Conservation (phyloP, 2,329 filamentous ascomycete genomes). For the Aspergillus novofumigatus region DNA sequence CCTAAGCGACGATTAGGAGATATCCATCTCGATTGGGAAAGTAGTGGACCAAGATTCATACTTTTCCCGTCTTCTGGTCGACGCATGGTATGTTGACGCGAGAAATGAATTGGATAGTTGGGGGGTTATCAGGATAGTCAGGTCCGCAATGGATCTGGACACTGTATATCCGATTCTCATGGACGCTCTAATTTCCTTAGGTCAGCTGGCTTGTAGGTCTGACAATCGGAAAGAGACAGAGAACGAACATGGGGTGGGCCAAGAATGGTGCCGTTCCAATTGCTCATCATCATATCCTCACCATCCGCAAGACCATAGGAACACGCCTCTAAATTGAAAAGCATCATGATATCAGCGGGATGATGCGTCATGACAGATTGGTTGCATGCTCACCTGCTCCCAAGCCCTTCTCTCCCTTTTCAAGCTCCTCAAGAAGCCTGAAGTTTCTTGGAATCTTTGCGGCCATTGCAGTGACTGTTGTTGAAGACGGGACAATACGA, state of each 20-base stretch:
- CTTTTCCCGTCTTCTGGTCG: constrained; percentile 70
- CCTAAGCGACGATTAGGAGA: constrained; percentile 42
- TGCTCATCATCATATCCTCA: constrained; percentile 92
- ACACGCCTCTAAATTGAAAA: constrained; percentile 68
- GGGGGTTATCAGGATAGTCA: constrained; percentile 83
- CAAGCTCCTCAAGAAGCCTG: constrained; percentile 90
- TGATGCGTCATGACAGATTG: constrained; percentile 6
- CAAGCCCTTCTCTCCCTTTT: constrained; percentile 97
- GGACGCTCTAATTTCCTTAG: constrained; percentile 64
- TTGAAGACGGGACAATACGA: background rate
- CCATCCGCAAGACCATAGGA: constrained; percentile 93
- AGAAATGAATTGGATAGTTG: constrained; percentile 86
- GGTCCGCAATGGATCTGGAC: constrained; percentile 93
- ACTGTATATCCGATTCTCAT: constrained; percentile 99
- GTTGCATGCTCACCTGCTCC: constrained; percentile 61
- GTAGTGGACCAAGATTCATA: constrained; percentile 31
- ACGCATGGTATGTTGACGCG: constrained; percentile 97
- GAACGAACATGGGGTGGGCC: constrained; percentile 85
- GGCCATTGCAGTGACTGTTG: constrained; percentile 42
- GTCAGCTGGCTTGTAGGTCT: background rate
- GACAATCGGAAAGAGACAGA: background rate
- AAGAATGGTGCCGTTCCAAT: constrained; percentile 98
- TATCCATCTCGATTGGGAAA: background rate
- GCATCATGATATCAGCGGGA: constrained; percentile 21
- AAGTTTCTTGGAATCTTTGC: constrained; percentile 94